Base-by-base conservation (phyloP, 495 filamentous ascomycete species). In the Hypoxylon subgilvum region DNA sequence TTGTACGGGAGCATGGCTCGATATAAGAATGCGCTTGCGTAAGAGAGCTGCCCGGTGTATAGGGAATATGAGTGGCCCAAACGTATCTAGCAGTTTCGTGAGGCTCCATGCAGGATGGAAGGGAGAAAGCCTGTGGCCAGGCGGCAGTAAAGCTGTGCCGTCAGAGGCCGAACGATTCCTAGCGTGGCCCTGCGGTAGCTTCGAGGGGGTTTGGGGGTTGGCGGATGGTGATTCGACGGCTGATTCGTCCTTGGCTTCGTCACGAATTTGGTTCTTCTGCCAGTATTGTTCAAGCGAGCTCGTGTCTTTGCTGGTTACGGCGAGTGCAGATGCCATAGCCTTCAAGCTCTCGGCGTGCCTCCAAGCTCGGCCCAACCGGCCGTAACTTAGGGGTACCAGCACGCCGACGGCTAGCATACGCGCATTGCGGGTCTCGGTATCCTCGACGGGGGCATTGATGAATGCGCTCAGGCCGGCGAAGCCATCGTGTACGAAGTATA, bases 401-500 rank as follows among this genome's bases (percentile, higher is more conserved):
- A 89, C 84, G 12, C 94, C 94, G 16, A 97, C 91, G 12, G 92
- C 89, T 46, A 97, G 85, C 85, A 97, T 96, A 53, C 87, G 81
- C 42, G 94, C 94, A 81, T 95, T 92, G 50, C 94, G 87, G 40
- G 90, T 84, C 28, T 82, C 81, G 45, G 85, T 88, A 40, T 84
- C 81, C 1, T 85, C 84, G 22, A 90, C 90, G n/a, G 88, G 85
- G 48, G 79, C 82, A 69, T 95, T 96, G 71, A 91, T 76, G 67
- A 97, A 98, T 28, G 93, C 90, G 76, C 94, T 97, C 66, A 97
- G 79, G 10, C 93, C 94, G 12, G 91, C 92, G 76, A 92, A 89
- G 2, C 79, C 75, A 50, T 86, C 84, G 66, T 97, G 91, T 19
- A 94, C 83, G 71, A 97, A 98, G 72, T 96, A 96, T 48, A 98